Evolutionary conservation across 495 filamentous ascomycete species (phyloP), one percentile per base, ranked within the genome.

Genomic region (Xylaria flabelliformis): DNA sequence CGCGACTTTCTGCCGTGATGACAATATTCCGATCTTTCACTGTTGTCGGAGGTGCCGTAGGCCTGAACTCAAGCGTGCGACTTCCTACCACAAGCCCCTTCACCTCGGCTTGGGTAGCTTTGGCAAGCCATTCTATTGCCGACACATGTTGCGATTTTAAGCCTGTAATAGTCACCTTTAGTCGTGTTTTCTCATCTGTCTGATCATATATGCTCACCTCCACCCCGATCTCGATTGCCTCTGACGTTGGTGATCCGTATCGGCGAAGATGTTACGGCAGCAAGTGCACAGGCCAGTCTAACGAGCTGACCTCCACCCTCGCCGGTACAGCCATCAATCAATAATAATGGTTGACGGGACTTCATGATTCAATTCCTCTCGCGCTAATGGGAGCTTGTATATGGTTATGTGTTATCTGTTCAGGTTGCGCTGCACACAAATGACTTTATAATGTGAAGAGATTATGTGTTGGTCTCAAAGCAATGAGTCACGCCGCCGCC

Each of bases 281-380:
- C 89, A 1, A 97, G 80, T 12, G 87, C 88, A 41, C 92, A 80
- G 1, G 92, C 92, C 55, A 93, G 85, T 58, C 94, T 88, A 39
- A 96, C 86, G 1, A 97, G 83, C 79, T 97, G 94, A 10, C 94
- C 94, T 41, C 94, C 94, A 48, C 94, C 94, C 83, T 97, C 94
- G 15, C 95, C 92, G 0, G 88, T 92, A 56, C 86, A 80, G 44
- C 92, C 93, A 73, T 94, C 91, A 8, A 94, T 79, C 64, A 80
- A 74, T 19, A 80, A 75, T 24, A 84, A 72, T 6, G 70, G 68
- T 51, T 74, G 79, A 55, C 61, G 55, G 12, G 70, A 13, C 34
- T 63, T 62, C 72, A 76, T 77, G 41, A 3, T 64, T 50, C 26
- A 51, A 42, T 13, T 46, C 19, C 3, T 53, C 36, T 21, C 59